Evolutionary conservation across 2,329 filamentous ascomycete genomes (phyloP).

Genomic region (Penicillium sclerotigenum): DNA sequence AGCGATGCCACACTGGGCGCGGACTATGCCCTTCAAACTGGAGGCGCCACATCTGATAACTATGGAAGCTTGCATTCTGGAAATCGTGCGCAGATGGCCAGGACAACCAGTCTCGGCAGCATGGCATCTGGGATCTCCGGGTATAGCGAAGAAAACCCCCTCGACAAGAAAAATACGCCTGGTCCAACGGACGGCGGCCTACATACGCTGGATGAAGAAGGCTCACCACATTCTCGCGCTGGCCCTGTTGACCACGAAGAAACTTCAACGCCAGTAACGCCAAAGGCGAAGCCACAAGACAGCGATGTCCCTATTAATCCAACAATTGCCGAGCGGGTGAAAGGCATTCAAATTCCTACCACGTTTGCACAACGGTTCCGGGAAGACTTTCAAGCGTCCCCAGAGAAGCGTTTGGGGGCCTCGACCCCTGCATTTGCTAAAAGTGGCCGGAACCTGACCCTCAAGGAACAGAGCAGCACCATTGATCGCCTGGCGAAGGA

Average conservation of each 20-base stretch:
- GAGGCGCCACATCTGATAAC: conserved; percentile 63
- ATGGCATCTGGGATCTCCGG: conserved; percentile 71
- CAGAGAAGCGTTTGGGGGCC: conserved; percentile 56
- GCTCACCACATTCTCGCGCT: conserved; percentile 33
- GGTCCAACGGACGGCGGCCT: conserved; percentile 47
- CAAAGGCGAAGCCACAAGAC: conserved; percentile 58
- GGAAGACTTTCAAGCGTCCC: conserved; percentile 61
- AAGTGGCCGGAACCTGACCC: conserved; percentile 69
- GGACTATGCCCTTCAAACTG: conserved; percentile 80
- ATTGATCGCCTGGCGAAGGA: conserved; percentile 96
- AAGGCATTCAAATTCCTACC: conserved; percentile 86
- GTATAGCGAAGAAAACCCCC: conserved; percentile 49
- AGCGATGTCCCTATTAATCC: conserved; percentile 75
- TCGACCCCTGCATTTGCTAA: conserved; percentile 52
- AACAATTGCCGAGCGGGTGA: conserved; percentile 80
- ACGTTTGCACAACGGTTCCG: conserved; percentile 83
- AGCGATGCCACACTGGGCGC: conserved; percentile 73
- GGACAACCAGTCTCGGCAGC: conserved; percentile 83
- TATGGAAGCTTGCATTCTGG: conserved; percentile 20
- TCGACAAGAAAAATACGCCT: conserved; percentile 44
- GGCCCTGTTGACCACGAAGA: conserved; percentile 42
- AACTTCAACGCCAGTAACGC: conserved; percentile 64
- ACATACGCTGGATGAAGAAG: conserved; percentile 58
- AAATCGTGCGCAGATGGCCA: conserved; percentile 54
- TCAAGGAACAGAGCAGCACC: conserved; percentile 96